Conservation (phyloP, 2,329 filamentous ascomycete genomes). For the Triangularia verruculosa region DNA sequence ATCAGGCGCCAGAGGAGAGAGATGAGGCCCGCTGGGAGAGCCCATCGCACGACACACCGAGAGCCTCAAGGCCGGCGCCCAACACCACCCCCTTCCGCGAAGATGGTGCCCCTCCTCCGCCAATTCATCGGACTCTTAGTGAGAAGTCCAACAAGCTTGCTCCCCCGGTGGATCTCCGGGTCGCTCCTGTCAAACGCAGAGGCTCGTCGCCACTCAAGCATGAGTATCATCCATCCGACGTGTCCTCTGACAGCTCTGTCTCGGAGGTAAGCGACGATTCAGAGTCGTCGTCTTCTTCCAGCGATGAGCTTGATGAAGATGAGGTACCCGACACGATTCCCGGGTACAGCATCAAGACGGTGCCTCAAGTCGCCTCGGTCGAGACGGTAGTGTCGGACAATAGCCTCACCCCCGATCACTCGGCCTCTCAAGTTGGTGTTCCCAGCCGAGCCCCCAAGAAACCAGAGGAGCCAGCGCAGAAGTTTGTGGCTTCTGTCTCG, state of each 20-base stretch:
- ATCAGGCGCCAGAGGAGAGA: constrained; percentile 21
- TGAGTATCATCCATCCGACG: constrained; percentile 85
- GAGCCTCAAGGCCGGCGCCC: constrained; percentile 34
- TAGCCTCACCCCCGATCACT: constrained; percentile 75
- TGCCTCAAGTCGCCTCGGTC: constrained; percentile 34
- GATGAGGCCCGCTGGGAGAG: constrained; percentile 36
- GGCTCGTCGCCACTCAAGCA: constrained; percentile 94
- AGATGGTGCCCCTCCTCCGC: constrained; percentile 56
- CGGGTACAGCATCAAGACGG: constrained; percentile 53
- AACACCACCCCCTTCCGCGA: constrained; percentile 43
- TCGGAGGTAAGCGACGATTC: constrained; percentile 56
- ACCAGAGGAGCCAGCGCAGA: constrained; percentile 42
- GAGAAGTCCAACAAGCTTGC: constrained; percentile 40
- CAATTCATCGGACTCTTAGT: constrained; percentile 48
- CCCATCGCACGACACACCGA: constrained; percentile 38
- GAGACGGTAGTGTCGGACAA: constrained; percentile 48
- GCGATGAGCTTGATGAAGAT: constrained; percentile 58
- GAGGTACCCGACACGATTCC: constrained; percentile 58
- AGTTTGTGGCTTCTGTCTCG: constrained; percentile 55
- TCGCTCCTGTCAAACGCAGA: constrained; percentile 59
- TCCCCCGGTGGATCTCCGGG: constrained; percentile 47
- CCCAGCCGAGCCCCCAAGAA: constrained; percentile 49
- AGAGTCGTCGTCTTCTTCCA: constrained; percentile 48
- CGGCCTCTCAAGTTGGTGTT: constrained; percentile 67
- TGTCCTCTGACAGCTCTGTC: constrained; percentile 59